Base-by-base conservation (phyloP, 768 basidiomycete species). In the Cystofilobasidium capitatum region DNA sequence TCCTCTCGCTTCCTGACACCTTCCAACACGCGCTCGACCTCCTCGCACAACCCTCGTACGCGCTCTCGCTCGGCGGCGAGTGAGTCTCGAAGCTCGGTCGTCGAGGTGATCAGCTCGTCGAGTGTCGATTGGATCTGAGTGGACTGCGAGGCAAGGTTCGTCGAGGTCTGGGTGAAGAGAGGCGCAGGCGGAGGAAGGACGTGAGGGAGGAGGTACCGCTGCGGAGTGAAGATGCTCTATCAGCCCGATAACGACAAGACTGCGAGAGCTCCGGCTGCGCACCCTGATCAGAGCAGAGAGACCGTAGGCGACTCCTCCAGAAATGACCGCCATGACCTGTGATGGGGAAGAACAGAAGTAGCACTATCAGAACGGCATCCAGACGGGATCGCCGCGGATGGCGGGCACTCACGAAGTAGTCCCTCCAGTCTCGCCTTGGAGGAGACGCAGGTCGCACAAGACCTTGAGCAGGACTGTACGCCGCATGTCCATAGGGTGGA, bases 201-300 rank as follows among this genome's bases (percentile, higher is more conserved):
- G 76, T 96, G 89, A 0, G 96, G 96, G 7, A 89, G 77, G 22
- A 99, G 80, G 77, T 88, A 92, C 84, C 92, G 96, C 87, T 93
- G 72, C 29, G 39, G 64, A n/a, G 17, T 35, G 20, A 47, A 26
- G 42, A 35, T n/a, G n/a, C n/a, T n/a, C n/a, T n/a, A n/a, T n/a
- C n/a, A n/a, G n/a, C n/a, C n/a, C n/a, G n/a, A n/a, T n/a, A n/a
- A n/a, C n/a, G n/a, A 61, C 54, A 40, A 51, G 2, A 42, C n/a
- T 6, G 40, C 37, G 17, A 47, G 6, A 40, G 42, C 24, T 14
- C 55, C 24, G 35, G 0, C 1, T 62, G 72, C 81, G 47, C 71
- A 88, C 91, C 78, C 84, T 85, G 74, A 91, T 91, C 51, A 97
- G 76, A 2, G 90, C 80, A 33, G 86, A 79, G 16, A 89, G 85